phyloP scores from a whole-genome alignment of 441 rosid genomes.

The Pelargonium myrrhifolium region DNA sequence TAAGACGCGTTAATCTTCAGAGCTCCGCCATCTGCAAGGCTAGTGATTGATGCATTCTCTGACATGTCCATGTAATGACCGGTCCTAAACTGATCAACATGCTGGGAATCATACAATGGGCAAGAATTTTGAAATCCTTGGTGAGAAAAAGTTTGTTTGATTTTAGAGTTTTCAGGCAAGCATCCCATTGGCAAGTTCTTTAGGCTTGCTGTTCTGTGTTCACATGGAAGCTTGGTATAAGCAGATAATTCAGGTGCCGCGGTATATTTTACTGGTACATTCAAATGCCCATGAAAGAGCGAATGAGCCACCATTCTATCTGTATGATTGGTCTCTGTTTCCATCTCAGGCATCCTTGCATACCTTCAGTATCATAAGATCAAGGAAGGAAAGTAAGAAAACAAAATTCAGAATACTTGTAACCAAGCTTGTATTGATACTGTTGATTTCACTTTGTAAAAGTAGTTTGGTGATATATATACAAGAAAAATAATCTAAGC shows the following conservation, averaged over 20 bases:
- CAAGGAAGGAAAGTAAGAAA: not conserved
- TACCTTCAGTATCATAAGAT: slow-evolving; percentile 25
- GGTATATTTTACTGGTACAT: slow-evolving; percentile 39
- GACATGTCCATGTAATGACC: slow-evolving; percentile 30
- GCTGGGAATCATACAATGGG: slow-evolving; percentile 22
- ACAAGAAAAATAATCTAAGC: too few relatives aligned
- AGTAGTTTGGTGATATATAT: too few relatives aligned
- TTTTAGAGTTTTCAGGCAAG: slow-evolving; percentile 30
- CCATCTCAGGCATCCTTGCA: slow-evolving; percentile 40
- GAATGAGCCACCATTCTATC: slow-evolving; percentile 85
- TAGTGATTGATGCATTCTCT: slow-evolving; percentile 41
- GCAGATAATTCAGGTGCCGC: slow-evolving; percentile 57
- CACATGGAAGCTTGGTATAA: slow-evolving; percentile 37
- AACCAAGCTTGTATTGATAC: not conserved
- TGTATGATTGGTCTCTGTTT: slow-evolving; percentile 84
- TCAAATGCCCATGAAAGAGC: slow-evolving; percentile 76
- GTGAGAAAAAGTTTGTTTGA: slow-evolving; percentile 27
- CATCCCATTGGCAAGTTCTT: slow-evolving; percentile 24
- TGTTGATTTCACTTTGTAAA: too few relatives aligned
- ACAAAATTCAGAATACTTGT: not conserved
- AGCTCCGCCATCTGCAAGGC: slow-evolving; percentile 32
- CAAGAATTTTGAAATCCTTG: slow-evolving; percentile 31
- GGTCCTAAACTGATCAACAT: slow-evolving; percentile 20
- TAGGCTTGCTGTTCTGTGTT: slow-evolving; percentile 28
- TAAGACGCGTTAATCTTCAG: slow-evolving; percentile 35